Evolutionary conservation across 768 basidiomycete species (phyloP).

Genomic region (Amanita brunnescens): DNA sequence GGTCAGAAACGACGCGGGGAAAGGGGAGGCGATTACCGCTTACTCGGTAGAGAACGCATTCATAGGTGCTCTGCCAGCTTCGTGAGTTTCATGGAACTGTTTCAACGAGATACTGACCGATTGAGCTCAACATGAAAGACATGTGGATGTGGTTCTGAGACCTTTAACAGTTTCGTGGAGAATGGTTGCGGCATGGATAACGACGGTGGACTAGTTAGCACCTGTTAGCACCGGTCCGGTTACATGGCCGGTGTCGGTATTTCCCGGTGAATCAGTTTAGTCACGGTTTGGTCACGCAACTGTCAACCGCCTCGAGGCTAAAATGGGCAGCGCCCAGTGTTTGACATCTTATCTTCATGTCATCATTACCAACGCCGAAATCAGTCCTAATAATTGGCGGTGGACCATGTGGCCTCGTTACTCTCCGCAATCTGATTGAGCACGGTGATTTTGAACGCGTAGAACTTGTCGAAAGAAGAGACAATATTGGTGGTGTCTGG

Average conservation of each 20-base stretch:
- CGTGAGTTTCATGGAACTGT: background rate
- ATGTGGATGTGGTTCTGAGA: conserved; percentile 36
- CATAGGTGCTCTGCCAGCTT: conserved; percentile 40
- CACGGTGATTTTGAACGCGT: conserved; percentile 35
- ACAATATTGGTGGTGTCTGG: conserved; percentile 46
- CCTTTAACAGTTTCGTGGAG: conserved; percentile 28
- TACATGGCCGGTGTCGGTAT: too few relatives aligned
- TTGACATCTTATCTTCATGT: too few relatives aligned
- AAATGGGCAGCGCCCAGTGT: background rate
- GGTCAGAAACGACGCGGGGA: conserved; percentile 5
- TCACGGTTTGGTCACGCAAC: too few relatives aligned
- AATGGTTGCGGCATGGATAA: background rate
- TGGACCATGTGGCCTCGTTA: conserved; percentile 38
- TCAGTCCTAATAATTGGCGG: conserved; percentile 37
- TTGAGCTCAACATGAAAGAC: conserved; percentile 38
- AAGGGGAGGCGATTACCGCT: background rate
- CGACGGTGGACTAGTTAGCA: too few relatives aligned
- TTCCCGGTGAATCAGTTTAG: too few relatives aligned
- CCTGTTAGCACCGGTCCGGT: too few relatives aligned
- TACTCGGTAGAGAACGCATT: conserved; percentile 57
- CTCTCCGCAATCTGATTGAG: conserved; percentile 40
- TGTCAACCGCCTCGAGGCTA: background rate
- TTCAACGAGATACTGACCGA: conserved; percentile 22
- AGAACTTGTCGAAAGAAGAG: conserved; percentile 36
- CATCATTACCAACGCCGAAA: conserved; percentile 14